These are phyloP conservation scores for Hyaloscypha hepaticicola DNA, from an alignment of 495 filamentous ascomycete species.

Conservation along the genomic window DNA sequence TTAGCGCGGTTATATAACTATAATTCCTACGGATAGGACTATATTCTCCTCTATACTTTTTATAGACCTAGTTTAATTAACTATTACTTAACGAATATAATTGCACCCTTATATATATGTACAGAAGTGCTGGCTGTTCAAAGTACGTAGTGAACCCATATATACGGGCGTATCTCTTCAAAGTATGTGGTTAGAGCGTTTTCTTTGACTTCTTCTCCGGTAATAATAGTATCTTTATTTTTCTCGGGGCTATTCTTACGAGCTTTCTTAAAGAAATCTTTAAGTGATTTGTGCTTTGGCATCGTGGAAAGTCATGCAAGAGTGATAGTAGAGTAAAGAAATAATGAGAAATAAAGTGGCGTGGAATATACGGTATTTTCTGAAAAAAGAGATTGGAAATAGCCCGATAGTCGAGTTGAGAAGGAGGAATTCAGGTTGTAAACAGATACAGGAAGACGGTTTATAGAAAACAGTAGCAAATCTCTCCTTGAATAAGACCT, in stretches of 20 bases:
- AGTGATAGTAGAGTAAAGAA: conserved; percentile 10
- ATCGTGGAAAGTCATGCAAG: not conserved
- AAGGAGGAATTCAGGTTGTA: conserved; percentile 19
- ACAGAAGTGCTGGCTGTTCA: too few relatives aligned
- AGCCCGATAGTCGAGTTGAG: conserved; percentile 16
- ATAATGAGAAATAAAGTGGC: conserved; percentile 7
- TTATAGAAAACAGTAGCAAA: conserved; percentile 27
- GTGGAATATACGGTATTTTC: conserved; percentile 16
- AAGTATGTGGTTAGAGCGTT: not conserved
- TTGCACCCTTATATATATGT: too few relatives aligned
- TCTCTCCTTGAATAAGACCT: conserved; percentile 20
- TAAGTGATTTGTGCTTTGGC: conserved; percentile 3
- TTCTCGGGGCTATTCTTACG: not conserved
- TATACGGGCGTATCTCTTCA: not conserved
- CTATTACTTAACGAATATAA: too few relatives aligned
- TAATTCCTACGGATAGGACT: too few relatives aligned
- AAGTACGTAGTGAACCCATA: too few relatives aligned
- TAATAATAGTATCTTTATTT: conserved; percentile 3
- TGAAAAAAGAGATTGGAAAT: conserved; percentile 20
- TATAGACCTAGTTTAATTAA: too few relatives aligned
- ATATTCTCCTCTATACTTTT: too few relatives aligned
- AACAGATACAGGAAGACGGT: conserved; percentile 12
- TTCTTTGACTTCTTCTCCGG: not conserved
- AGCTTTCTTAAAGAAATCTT: conserved; percentile 9
- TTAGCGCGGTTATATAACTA: too few relatives aligned